Percentiles rank a stretch among this genome's conserved stretches.
Conservation (phyloP, 208 protist species). For the Acanthamoeba lugdunensis region DNA sequence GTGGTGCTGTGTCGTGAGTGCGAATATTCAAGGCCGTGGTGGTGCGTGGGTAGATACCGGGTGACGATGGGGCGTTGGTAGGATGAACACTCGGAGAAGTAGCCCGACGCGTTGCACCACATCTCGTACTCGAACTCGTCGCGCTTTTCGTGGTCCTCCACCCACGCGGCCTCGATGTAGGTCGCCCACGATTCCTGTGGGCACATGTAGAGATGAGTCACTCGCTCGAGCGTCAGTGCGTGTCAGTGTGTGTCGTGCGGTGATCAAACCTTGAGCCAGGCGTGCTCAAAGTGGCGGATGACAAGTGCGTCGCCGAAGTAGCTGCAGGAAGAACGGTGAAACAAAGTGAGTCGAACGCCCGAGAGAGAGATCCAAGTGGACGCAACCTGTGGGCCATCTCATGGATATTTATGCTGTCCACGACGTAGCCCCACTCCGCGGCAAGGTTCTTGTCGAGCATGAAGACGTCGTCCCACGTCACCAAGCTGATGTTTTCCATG, state of each 20-base stretch:
- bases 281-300: slow-evolving; percentile 61
- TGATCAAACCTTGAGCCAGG: slow-evolving; percentile 29
- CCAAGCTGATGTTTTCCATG: slow-evolving; percentile 66
- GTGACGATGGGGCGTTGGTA: slow-evolving; percentile 61
- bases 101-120: neutral
- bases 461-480: slow-evolving; percentile 49
- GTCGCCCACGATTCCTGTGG: slow-evolving; percentile 61
- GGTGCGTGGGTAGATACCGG: neutral
- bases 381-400: slow-evolving; percentile 37
- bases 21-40: neutral
- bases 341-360: neutral
- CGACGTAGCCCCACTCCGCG: slow-evolving; percentile 40
- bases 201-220: neutral
- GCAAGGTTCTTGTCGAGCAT: slow-evolving; percentile 33
- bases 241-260: neutral
- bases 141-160: slow-evolving; percentile 20
- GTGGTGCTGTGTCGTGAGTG: neutral
- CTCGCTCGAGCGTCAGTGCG: neutral
- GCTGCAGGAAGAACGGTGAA: neutral
- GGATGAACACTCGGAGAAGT: slow-evolving; percentile 38
- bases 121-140: slow-evolving; percentile 52
- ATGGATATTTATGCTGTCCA: slow-evolving; percentile 7
- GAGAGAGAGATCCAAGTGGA: neutral
- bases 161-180: slow-evolving; percentile 46
- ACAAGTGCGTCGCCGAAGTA: slow-evolving; percentile 59